phyloP scores from a whole-genome alignment of 495 filamentous ascomycete species.

The Choiromyces venosus region DNA sequence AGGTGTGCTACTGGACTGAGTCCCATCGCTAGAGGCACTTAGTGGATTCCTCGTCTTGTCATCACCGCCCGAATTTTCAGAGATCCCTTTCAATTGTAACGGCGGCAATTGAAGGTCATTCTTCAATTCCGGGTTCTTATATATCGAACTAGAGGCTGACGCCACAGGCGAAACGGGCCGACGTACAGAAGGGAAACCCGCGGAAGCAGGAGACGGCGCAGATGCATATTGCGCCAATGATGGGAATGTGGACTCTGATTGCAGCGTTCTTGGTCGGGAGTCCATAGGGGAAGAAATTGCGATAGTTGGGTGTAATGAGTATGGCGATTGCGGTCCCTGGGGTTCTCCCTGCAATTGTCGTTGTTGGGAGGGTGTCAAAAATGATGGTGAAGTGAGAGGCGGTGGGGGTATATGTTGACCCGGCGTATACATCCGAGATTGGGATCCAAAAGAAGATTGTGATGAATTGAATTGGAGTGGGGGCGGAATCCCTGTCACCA shows the following conservation, averaged over 20 bases:
- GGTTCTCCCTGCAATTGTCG: conserved; percentile 38
- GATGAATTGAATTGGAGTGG: conserved; percentile 37
- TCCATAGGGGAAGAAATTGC: conserved; percentile 35
- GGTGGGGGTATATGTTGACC: conserved; percentile 21
- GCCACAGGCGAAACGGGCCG: conserved; percentile 30
- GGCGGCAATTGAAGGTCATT: conserved; percentile 38
- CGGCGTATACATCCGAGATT: conserved; percentile 30
- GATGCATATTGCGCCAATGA: conserved; percentile 38
- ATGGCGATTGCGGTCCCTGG: conserved; percentile 37
- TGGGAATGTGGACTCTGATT: conserved; percentile 36
- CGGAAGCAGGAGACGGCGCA: conserved; percentile 28
- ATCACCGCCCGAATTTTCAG: conserved; percentile 15
- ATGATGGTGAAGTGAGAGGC: conserved; percentile 34
- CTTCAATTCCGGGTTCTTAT: conserved; percentile 26
- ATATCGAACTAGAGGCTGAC: conserved; percentile 9
- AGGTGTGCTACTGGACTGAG: conserved; percentile 28
- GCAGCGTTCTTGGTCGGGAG: conserved; percentile 40
- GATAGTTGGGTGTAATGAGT: conserved; percentile 34
- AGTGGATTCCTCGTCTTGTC: conserved; percentile 16
- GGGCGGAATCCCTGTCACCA: conserved; percentile 38
- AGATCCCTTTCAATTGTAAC: conserved; percentile 27
- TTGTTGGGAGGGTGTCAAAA: conserved; percentile 33
- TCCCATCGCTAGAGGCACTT: conserved; percentile 19
- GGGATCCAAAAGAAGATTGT: conserved; percentile 20
- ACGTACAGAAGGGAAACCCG: conserved; percentile 28